A percentile compares a stretch with the other conserved stretches of the same genome.
Conservation (phyloP, 2,329 filamentous ascomycete genomes). For the Aspergillus vadensis region DNA sequence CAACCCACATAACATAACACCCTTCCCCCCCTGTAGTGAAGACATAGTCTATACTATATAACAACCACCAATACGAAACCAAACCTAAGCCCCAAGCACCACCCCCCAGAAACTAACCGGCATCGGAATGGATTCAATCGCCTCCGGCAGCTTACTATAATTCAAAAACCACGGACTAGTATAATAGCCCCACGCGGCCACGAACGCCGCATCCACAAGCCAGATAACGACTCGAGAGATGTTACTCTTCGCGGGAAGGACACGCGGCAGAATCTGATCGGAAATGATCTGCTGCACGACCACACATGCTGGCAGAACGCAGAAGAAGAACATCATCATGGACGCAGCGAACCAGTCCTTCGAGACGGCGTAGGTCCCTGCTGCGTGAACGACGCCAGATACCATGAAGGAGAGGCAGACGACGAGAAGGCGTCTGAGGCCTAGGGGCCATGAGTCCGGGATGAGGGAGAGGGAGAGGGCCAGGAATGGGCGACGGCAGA, state of each 20-base stretch:
- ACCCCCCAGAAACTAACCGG: conserved; percentile 10
- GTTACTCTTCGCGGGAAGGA: conserved; percentile 1
- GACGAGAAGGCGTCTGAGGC: conserved; percentile 8
- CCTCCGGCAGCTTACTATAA: conserved; percentile 20
- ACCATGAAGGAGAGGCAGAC: conserved; percentile 17
- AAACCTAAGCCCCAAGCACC: not conserved
- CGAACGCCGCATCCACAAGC: conserved; percentile 11
- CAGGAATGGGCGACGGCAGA: conserved; percentile 20
- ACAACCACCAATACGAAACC: not conserved
- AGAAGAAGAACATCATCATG: conserved; percentile 23
- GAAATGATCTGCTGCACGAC: conserved; percentile 15
- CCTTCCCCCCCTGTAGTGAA: too few species aligned
- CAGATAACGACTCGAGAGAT: conserved; percentile 6
- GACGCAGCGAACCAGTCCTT: conserved; percentile 6
- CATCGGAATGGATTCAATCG: conserved; percentile 14
- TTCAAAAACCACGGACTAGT: conserved; percentile 23
- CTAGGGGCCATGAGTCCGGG: not conserved
- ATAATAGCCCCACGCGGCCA: conserved; percentile 15
- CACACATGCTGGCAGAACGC: conserved; percentile 16
- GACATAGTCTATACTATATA: too few species aligned
- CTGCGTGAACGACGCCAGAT: conserved; percentile 16
- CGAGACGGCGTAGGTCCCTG: conserved; percentile 17
- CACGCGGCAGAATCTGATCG: not conserved
- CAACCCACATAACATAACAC: too few species aligned
- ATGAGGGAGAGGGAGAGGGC: conserved; percentile 11